Conservation (phyloP, 2,329 filamentous ascomycete species). For the Aureobasidium musti region DNA sequence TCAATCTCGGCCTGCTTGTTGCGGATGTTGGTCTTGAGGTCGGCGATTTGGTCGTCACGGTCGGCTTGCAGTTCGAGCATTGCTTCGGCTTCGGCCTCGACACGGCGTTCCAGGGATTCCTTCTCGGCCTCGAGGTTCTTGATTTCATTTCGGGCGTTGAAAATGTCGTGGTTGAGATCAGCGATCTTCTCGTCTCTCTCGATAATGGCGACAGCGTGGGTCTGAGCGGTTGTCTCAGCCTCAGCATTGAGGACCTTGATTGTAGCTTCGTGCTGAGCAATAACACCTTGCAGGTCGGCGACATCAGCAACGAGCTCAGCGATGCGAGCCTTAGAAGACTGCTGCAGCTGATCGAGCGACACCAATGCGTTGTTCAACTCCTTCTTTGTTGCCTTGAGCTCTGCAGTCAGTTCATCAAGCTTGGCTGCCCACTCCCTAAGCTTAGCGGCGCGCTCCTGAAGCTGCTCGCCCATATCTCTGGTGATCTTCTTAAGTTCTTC, state of each 20-base stretch:
- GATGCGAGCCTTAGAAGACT: constrained; percentile 34
- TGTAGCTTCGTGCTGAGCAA: constrained; percentile 34
- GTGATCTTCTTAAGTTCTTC: constrained; percentile 42
- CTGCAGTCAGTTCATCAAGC: constrained; percentile 32
- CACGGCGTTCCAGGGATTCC: constrained; percentile 40
- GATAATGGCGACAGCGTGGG: constrained; percentile 40
- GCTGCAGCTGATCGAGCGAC: constrained; percentile 36
- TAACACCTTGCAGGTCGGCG: constrained; percentile 34
- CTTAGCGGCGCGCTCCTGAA: constrained; percentile 39
- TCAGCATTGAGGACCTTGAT: constrained; percentile 37
- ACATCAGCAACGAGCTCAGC: constrained; percentile 38
- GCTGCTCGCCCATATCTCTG: constrained; percentile 31
- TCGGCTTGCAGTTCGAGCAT: constrained; percentile 42
- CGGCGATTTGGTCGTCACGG: constrained; percentile 40
- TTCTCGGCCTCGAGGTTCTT: constrained; percentile 37
- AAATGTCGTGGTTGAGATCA: constrained; percentile 35
- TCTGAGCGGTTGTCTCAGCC: constrained; percentile 33
- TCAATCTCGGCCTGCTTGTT: constrained; percentile 42
- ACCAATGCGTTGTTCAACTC: constrained; percentile 35
- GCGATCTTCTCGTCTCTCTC: constrained; percentile 41
- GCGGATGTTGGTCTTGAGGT: constrained; percentile 36
- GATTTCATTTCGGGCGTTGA: constrained; percentile 31
- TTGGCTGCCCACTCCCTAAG: constrained; percentile 36
- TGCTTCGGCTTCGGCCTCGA: constrained; percentile 41
- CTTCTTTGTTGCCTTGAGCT: constrained; percentile 33